Percentiles rank a stretch among this genome's conserved stretches.
phyloP scores from a whole-genome alignment of 208 protist genomes.

The Leishmania tropica region DNA sequence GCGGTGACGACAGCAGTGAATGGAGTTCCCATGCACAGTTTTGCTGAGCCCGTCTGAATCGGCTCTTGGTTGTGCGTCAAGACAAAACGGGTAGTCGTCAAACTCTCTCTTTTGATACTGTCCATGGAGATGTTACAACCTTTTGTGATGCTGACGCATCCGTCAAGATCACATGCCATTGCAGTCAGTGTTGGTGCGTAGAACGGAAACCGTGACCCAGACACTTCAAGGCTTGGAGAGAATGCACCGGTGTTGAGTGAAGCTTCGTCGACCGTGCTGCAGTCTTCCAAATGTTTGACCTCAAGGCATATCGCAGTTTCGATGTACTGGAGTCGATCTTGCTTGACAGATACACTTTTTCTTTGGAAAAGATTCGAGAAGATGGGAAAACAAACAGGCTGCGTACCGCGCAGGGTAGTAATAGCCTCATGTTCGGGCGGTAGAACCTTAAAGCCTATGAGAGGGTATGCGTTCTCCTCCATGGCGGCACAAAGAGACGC shows the following conservation, averaged over 20 bases:
- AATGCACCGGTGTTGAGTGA: conserved; percentile 32
- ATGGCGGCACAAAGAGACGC: conserved; percentile 62
- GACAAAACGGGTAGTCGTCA: conserved; percentile 52
- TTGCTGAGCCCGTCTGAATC: conserved; percentile 63
- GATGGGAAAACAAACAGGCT: conserved; percentile 65
- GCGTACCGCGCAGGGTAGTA: conserved; percentile 41
- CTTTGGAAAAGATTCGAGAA: conserved; percentile 63
- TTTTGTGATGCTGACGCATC: conserved; percentile 54
- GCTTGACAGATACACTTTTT: conserved; percentile 33
- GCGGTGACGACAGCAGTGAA: conserved; percentile 43
- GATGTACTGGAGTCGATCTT: conserved; percentile 73
- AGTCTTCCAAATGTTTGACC: conserved; percentile 35
- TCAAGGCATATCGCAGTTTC: conserved; percentile 61
- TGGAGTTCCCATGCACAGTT: conserved; percentile 53
- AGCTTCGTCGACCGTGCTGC: conserved; percentile 22
- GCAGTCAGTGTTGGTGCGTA: conserved; percentile 61
- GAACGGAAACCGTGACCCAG: conserved; percentile 84
- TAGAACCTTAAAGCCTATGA: conserved; percentile 78
- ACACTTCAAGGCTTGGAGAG: conserved; percentile 60
- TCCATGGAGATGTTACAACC: conserved; percentile 38
- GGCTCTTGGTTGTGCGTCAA: conserved; percentile 68
- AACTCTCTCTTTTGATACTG: conserved; percentile 16
- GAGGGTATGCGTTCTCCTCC: conserved; percentile 48
- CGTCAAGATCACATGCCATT: conserved; percentile 71
- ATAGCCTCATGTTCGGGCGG: conserved; percentile 50